These are phyloP conservation scores for Leccinum variicolor DNA, from an alignment of 768 basidiomycete species.

Conservation along the genomic window DNA sequence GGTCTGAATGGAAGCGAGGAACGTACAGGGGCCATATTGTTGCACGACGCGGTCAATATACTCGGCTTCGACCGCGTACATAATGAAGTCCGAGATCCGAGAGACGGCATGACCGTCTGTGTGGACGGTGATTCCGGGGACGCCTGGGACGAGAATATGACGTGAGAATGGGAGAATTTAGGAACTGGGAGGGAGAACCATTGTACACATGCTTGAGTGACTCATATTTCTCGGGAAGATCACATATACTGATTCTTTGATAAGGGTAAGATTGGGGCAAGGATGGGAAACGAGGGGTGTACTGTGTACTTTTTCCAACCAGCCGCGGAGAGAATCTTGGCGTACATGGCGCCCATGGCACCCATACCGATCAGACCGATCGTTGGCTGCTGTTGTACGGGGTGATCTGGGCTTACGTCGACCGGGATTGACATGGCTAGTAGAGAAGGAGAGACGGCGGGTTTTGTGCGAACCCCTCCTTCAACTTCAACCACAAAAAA, in stretches of 20 bases:
- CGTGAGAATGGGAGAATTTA: slow-evolving; percentile 12
- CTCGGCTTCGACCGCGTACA: slow-evolving; percentile 95
- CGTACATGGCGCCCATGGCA: slow-evolving; percentile 96
- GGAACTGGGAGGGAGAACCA: slow-evolving; percentile 37
- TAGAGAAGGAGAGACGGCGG: neutral
- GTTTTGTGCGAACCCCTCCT: neutral
- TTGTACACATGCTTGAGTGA: slow-evolving; percentile 55
- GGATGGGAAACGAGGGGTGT: neutral
- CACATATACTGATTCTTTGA: slow-evolving; percentile 84
- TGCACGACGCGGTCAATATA: slow-evolving; percentile 79
- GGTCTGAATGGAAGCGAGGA: neutral
- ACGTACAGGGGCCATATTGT: slow-evolving; percentile 87
- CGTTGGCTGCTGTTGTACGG: slow-evolving; percentile 56
- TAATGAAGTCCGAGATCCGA: slow-evolving; percentile 85
- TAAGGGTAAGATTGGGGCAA: neutral
- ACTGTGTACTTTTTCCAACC: slow-evolving; percentile 76
- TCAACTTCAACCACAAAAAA: neutral
- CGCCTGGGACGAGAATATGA: slow-evolving; percentile 32
- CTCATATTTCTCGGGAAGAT: slow-evolving; percentile 72
- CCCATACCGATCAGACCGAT: slow-evolving; percentile 98
- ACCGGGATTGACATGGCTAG: slow-evolving; percentile 15
- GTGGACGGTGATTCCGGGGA: slow-evolving; percentile 63
- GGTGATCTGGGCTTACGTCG: slow-evolving; percentile 32
- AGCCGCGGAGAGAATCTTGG: slow-evolving; percentile 65
- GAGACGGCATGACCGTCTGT: slow-evolving; percentile 86